A percentile compares a stretch with the other conserved stretches of the same genome.
Evolutionary conservation across 306 rosid genomes (phyloP).

Genomic region (Lagenaria siceraria): DNA sequence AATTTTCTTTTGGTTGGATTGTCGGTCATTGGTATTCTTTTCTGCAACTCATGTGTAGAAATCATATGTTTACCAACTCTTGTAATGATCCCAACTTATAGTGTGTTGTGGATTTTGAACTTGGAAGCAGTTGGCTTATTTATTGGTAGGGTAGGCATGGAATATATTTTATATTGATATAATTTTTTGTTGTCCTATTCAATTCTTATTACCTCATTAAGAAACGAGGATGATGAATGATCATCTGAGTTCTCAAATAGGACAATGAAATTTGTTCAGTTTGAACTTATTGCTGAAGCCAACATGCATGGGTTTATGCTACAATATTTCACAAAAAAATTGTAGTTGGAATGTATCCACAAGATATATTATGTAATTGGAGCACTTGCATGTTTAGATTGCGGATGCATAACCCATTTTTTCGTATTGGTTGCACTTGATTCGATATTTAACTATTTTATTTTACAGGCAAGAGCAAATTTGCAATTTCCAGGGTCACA

Average conservation of each 20-base stretch:
- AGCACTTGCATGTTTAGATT: neutral
- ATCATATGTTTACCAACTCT: neutral
- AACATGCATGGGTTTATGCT: neutral
- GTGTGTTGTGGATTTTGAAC: too few relatives aligned
- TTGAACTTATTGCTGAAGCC: neutral
- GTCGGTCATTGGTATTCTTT: neutral
- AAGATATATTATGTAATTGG: neutral
- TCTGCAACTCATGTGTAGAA: neutral
- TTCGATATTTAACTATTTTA: conserved; percentile 9
- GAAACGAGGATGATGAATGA: neutral
- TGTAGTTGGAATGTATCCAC: neutral
- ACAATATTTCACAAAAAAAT: neutral
- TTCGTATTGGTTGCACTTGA: conserved; percentile 4
- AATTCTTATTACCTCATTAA: neutral
- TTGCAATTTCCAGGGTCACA: conserved; percentile 89
- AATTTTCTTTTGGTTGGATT: neutral
- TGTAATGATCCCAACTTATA: neutral
- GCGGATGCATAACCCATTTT: neutral
- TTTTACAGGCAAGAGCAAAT: conserved; percentile 64
- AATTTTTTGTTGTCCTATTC: neutral
- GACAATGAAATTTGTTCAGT: neutral
- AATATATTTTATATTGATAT: neutral
- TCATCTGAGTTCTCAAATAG: neutral
- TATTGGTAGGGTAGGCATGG: neutral
- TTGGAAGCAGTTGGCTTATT: neutral